Evolutionary conservation across 345 rosid genomes (phyloP).

Genomic region (Pistacia vera): DNA sequence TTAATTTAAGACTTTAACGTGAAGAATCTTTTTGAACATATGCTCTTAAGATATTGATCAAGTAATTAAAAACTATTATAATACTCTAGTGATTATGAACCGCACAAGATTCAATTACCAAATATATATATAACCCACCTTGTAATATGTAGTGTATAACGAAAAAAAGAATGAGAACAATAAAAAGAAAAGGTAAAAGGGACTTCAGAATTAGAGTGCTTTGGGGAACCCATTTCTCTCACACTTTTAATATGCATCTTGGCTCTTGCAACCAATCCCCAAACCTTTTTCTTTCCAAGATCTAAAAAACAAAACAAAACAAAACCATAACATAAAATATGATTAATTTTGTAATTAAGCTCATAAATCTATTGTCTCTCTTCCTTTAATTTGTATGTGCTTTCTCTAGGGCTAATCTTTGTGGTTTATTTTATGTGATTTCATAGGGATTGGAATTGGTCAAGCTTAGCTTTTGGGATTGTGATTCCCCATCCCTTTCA

Average conservation of each 20-base stretch:
- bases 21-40: no score
- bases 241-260: slow-evolving; percentile 24
- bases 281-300: slow-evolving; percentile 4
- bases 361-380: neutral
- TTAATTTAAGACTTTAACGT: no score
- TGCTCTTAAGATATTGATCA: no score
- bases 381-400: neutral
- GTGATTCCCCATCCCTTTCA: slow-evolving; percentile 34
- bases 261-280: slow-evolving; percentile 21
- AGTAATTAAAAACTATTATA: neutral
- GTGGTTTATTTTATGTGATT: neutral
- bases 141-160: neutral
- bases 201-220: slow-evolving; percentile 18
- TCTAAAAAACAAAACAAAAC: slow-evolving; percentile 1
- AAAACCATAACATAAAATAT: neutral
- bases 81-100: neutral
- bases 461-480: slow-evolving; percentile 34
- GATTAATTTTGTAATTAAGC: neutral
- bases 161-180: slow-evolving; percentile 19
- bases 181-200: slow-evolving; percentile 11
- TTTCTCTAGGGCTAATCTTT: slow-evolving; percentile 21
- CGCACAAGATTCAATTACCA: slow-evolving; percentile 18
- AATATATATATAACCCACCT: neutral
- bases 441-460: slow-evolving; percentile 24
- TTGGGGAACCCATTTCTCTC: slow-evolving; percentile 26